phyloP scores from a whole-genome alignment of 2,329 filamentous ascomycete genomes.

The Xylaria arbuscula region DNA sequence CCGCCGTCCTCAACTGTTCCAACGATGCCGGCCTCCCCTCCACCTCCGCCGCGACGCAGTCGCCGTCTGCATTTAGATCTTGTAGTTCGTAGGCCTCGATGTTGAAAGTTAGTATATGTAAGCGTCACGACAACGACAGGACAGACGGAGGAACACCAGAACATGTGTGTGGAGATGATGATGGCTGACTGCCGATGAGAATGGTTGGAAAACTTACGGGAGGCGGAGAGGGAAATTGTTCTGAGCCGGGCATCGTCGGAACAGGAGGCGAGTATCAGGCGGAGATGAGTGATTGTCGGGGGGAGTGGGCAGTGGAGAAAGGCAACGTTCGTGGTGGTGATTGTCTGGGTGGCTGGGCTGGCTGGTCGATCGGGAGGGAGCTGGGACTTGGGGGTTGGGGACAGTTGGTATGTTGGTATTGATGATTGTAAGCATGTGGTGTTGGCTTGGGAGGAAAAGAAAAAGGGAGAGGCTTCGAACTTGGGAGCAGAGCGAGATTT shows the following conservation, averaged over 20 bases:
- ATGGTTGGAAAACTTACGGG: slow-evolving; percentile 13
- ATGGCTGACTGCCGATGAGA: slow-evolving; percentile 8
- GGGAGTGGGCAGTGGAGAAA: slow-evolving; percentile 9
- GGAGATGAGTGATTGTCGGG: neutral
- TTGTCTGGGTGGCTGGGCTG: slow-evolving; percentile 8
- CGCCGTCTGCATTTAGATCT: neutral
- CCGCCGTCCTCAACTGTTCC: slow-evolving; percentile 12
- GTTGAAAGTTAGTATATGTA: slow-evolving; percentile 11
- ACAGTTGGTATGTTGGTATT: slow-evolving; percentile 7
- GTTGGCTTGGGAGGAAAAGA: slow-evolving; percentile 2
- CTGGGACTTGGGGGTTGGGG: slow-evolving; percentile 14
- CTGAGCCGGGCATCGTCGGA: slow-evolving; percentile 7
- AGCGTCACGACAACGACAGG: too few relatives aligned
- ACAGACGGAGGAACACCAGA: slow-evolving; percentile 14
- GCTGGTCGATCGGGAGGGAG: slow-evolving; percentile 15
- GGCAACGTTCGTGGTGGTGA: slow-evolving; percentile 4
- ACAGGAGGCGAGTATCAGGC: slow-evolving; percentile 8
- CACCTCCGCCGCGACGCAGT: slow-evolving; percentile 2
- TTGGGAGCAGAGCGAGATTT: slow-evolving; percentile 9
- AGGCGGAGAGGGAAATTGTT: neutral
- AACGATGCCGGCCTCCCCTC: slow-evolving; percentile 14
- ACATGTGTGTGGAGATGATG: slow-evolving; percentile 2
- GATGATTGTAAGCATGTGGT: slow-evolving; percentile 9
- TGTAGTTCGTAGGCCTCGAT: slow-evolving; percentile 10
- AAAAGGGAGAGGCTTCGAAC: slow-evolving; percentile 6